Conservation (phyloP, 108 stramenopile species). For the Skeletonema costatum region DNA sequence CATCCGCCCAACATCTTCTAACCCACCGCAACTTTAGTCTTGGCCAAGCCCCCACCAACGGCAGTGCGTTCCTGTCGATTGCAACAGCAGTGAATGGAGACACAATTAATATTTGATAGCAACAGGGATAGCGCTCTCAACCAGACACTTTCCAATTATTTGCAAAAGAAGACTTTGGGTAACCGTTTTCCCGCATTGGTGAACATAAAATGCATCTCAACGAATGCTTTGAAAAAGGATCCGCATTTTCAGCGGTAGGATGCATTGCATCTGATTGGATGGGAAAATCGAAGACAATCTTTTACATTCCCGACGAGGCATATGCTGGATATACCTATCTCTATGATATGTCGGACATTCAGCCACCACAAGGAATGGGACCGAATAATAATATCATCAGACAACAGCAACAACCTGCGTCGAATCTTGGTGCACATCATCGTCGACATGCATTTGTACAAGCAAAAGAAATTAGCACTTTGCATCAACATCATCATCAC, state of each 20-base stretch:
- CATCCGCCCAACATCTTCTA: not conserved
- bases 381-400: not conserved
- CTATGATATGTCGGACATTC: not conserved
- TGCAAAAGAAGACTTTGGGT: too few relatives aligned
- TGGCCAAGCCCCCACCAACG: too few relatives aligned
- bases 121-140: not conserved
- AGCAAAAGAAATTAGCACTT: conserved; percentile 5
- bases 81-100: not conserved
- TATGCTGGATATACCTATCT: conserved; percentile 51
- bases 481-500: conserved; percentile 25
- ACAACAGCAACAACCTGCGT: not conserved
- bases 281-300: conserved; percentile 37
- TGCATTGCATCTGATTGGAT: conserved; percentile 41
- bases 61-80: not conserved
- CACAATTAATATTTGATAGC: not conserved
- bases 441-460: conserved; percentile 22
- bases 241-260: conserved; percentile 15
- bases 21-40: too few relatives aligned
- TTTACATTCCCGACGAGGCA: conserved; percentile 44
- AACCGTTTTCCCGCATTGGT: not conserved
- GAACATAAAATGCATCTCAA: conserved; percentile 33
- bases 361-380: not conserved
- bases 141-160: not conserved
- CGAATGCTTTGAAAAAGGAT: conserved; percentile 39
- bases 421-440: conserved; percentile 1